Evolutionary conservation across 148 eudicot genomes (phyloP).

Genomic region (Fagopyrum esculentum): DNA sequence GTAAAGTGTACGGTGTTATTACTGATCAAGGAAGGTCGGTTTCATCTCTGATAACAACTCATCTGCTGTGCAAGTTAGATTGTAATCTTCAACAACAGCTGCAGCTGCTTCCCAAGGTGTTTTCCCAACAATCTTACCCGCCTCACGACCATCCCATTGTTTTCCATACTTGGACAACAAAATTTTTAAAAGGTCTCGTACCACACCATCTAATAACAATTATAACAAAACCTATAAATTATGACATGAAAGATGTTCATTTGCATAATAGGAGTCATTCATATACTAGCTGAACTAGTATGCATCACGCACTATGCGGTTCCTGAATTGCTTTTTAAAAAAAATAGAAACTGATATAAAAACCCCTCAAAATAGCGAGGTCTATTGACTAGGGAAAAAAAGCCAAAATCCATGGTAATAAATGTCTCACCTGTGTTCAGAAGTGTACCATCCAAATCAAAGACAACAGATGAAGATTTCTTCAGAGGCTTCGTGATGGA

Average conservation of each 20-base stretch:
- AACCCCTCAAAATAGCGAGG: background rate
- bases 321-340: background rate
- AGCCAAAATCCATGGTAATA: slow-evolving; percentile 50
- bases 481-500: slow-evolving; percentile 34
- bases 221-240: slow-evolving; percentile 17
- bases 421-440: slow-evolving; percentile 16
- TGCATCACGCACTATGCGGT: background rate
- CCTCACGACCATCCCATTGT: slow-evolving; percentile 80
- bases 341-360: background rate
- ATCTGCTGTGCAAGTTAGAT: slow-evolving; percentile 57
- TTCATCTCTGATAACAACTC: slow-evolving; percentile 54
- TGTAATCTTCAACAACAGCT: slow-evolving; percentile 68
- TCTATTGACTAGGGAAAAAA: slow-evolving; percentile 45
- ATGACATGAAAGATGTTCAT: background rate
- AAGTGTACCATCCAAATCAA: slow-evolving; percentile 11
- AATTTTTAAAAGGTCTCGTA: slow-evolving; percentile 47
- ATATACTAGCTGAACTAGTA: background rate
- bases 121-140: slow-evolving; percentile 51
- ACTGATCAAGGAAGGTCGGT: slow-evolving; percentile 59
- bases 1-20: slow-evolving; percentile 22
- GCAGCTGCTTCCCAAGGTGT: slow-evolving; percentile 76
- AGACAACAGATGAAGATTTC: slow-evolving; percentile 39
- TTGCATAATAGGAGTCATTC: background rate
- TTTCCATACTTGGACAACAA: slow-evolving; percentile 71
- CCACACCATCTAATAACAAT: slow-evolving; percentile 65